phyloP scores from a whole-genome alignment of 495 filamentous ascomycete species.

The Podospora pseudocomata region DNA sequence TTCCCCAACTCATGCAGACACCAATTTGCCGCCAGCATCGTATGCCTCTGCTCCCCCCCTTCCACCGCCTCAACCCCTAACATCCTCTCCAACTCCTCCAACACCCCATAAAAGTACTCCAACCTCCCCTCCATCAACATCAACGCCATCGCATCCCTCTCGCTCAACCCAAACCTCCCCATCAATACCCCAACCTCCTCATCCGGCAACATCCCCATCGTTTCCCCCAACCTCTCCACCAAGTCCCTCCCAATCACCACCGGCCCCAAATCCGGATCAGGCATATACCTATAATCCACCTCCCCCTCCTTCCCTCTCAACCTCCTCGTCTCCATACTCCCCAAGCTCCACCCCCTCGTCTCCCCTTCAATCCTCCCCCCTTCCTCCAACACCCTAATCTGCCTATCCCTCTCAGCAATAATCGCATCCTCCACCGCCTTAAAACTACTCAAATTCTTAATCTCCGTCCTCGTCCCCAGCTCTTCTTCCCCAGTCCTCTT shows the following conservation, averaged over 20 bases:
- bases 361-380: slow-evolving; percentile 80
- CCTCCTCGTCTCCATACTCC: slow-evolving; percentile 69
- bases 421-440: slow-evolving; percentile 94
- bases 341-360: slow-evolving; percentile 88
- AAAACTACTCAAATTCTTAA: slow-evolving; percentile 95
- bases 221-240: slow-evolving; percentile 55
- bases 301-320: slow-evolving; percentile 93
- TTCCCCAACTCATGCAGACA: slow-evolving; percentile 87
- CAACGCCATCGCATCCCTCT: slow-evolving; percentile 86
- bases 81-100: slow-evolving; percentile 48
- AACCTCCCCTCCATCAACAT: slow-evolving; percentile 71
- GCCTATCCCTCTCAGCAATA: slow-evolving; percentile 80
- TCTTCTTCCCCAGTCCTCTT: slow-evolving; percentile 46
- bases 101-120: slow-evolving; percentile 77
- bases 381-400: slow-evolving; percentile 74
- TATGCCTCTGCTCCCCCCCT: slow-evolving; percentile 16
- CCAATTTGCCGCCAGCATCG: slow-evolving; percentile 58
- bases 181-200: slow-evolving; percentile 58
- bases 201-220: slow-evolving; percentile 68
- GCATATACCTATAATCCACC: slow-evolving; percentile 98
- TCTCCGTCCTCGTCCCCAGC: slow-evolving; percentile 87
- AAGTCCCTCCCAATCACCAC: slow-evolving; percentile 71
- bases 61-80: slow-evolving; percentile 36
- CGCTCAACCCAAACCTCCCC: slow-evolving; percentile 57
- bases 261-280: slow-evolving; percentile 85